phyloP scores from a whole-genome alignment of 768 basidiomycete species.

The Boletales sp. region DNA sequence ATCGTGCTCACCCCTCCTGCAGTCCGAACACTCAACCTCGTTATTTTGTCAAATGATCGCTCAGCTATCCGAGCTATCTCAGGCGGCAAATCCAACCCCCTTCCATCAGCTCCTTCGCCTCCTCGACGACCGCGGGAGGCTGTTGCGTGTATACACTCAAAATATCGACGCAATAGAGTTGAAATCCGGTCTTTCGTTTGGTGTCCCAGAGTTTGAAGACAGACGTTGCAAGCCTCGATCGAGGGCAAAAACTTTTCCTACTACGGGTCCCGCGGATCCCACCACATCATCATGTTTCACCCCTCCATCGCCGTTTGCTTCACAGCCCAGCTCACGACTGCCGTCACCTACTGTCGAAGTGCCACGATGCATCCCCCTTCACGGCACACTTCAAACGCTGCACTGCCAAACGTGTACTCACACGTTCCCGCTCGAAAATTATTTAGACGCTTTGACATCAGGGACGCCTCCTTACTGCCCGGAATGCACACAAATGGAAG shows the following conservation, averaged over 20 bases:
- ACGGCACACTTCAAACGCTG: conserved; percentile 77
- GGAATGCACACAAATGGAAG: conserved; percentile 67
- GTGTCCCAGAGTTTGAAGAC: conserved; percentile 68
- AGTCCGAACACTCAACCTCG: conserved; percentile 74
- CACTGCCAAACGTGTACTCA: conserved; percentile 81
- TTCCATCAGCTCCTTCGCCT: conserved; percentile 75
- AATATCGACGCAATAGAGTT: conserved; percentile 89
- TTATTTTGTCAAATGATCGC: conserved; percentile 90
- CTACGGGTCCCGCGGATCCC: conserved; percentile 12
- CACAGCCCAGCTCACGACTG: conserved; percentile 34
- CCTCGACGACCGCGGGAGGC: conserved; percentile 70
- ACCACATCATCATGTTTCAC: conserved; percentile 11
- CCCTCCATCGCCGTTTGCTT: conserved; percentile 12
- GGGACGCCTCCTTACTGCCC: conserved; percentile 77
- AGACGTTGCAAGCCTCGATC: conserved; percentile 52
- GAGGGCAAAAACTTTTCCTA: conserved; percentile 37
- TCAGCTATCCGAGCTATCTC: conserved; percentile 68
- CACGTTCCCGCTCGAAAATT: conserved; percentile 59
- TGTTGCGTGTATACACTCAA: conserved; percentile 88
- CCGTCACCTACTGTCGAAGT: conserved; percentile 53
- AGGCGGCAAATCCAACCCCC: conserved; percentile 69
- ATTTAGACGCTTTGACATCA: conserved; percentile 54
- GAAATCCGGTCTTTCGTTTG: conserved; percentile 83
- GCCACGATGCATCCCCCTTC: conserved; percentile 85
- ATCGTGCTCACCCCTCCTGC: conserved; percentile 22